These are phyloP conservation scores for Aspergillus piperis DNA, from an alignment of 2,329 filamentous ascomycete genomes.

Conservation along the genomic window DNA sequence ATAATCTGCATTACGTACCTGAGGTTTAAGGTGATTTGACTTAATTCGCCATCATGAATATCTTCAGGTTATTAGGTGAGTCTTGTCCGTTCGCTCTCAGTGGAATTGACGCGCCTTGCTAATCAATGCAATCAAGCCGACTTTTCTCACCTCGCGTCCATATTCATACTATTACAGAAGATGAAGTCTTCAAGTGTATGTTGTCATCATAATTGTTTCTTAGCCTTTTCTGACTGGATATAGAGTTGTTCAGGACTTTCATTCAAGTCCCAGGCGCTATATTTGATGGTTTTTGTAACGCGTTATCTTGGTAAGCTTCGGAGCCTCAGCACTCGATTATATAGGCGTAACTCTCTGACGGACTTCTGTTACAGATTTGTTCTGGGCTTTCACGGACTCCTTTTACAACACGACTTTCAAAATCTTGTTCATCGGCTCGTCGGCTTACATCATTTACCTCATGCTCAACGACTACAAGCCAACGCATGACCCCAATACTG, in stretches of 20 bases:
- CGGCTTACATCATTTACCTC: slow-evolving; percentile 93
- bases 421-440: slow-evolving; percentile 86
- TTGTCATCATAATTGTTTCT: slow-evolving; percentile 13
- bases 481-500: slow-evolving; percentile 93
- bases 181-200: slow-evolving; percentile 89
- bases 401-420: slow-evolving; percentile 96
- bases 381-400: slow-evolving; percentile 77
- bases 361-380: slow-evolving; percentile 64
- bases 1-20: neutral
- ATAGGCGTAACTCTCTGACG: neutral
- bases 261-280: slow-evolving; percentile 96
- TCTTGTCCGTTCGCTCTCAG: neutral
- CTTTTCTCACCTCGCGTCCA: slow-evolving; percentile 91
- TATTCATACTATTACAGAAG: slow-evolving; percentile 93
- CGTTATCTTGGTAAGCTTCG: slow-evolving; percentile 75
- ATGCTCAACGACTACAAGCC: slow-evolving; percentile 98
- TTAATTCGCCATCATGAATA: slow-evolving; percentile 58
- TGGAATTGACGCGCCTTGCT: slow-evolving; percentile 11
- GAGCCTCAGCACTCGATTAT: slow-evolving; percentile 8
- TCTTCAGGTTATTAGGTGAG: slow-evolving; percentile 68
- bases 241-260: slow-evolving; percentile 97
- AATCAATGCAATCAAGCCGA: slow-evolving; percentile 63
- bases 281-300: slow-evolving; percentile 89
- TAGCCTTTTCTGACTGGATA: neutral
- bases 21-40: neutral